Base-by-base conservation (phyloP, 2,329 filamentous ascomycete species). In the Colletotrichum sp. region DNA sequence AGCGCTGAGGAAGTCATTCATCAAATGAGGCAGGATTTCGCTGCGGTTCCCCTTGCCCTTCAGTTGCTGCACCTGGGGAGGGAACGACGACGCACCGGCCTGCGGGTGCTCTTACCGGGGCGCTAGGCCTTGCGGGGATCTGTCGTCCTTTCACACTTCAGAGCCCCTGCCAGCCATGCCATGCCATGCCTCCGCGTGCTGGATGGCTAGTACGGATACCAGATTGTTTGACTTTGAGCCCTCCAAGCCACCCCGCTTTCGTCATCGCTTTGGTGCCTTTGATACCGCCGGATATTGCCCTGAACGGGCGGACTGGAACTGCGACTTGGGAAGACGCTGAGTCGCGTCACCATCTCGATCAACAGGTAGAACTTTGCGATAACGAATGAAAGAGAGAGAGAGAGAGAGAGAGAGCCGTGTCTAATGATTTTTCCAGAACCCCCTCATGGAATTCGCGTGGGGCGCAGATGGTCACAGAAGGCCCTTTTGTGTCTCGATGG, bases 171-270 rank as follows among this genome's bases (percentile, higher is more conserved):
- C 16, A 39, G 16, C 36, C 15, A 12, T 13, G 44, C 44, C 44
- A 4, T 49, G 44, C 44, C 44, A 52, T 52, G 44, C 44, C n/a
- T 52, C n/a, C 44, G 3, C 44, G 44, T 52, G 44, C 44, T 52
- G 39, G 39, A 21, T 7, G 44, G 44, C 44, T 52, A 52, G 62
- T 3, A n/a, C n/a, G n/a, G n/a, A n/a, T n/a, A 49, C n/a, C 18
- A n/a, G 34, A 36, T 68, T 59, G 13, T 52, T 49, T 55, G 71
- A 52, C 55, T 69, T 44, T 24, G 57, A 63, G 36, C 67, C 36
- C 55, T 68, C 32, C 70, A 57, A 68, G 64, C 69, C 73, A 76
- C 63, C 69, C 73, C 69, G 63, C 73, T 73, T 76, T 63, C 69
- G 73, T 73, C 73, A 73, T 68, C 57, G 57, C n/a, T 63, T 34